Evolutionary conservation across 139 green algal genomes (phyloP).

Genomic region (Eudorina sp.): DNA sequence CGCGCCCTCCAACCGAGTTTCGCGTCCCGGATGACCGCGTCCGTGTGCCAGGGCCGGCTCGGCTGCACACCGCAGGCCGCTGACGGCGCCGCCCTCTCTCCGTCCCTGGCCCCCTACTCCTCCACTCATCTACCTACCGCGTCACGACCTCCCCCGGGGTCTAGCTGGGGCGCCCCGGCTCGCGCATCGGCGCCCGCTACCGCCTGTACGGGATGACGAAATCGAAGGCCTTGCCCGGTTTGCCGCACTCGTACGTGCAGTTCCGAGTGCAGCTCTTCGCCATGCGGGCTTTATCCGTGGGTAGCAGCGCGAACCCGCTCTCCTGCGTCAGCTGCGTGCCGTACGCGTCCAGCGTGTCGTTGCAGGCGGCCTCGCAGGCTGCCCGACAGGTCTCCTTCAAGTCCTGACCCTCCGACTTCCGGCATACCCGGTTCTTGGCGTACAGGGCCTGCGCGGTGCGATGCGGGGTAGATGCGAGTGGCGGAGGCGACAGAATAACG

Average conservation of each 20-base stretch:
- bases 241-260: slow-evolving; percentile 68
- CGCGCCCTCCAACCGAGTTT: too few relatives aligned
- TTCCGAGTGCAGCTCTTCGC: slow-evolving; percentile 57
- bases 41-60: too few relatives aligned
- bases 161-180: too few relatives aligned
- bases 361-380: slow-evolving; percentile 55
- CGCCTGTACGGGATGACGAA: slow-evolving; percentile 61
- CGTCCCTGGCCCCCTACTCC: too few relatives aligned
- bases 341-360: slow-evolving; percentile 16
- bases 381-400: slow-evolving; percentile 55
- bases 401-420: slow-evolving; percentile 51
- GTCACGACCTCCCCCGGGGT: too few relatives aligned
- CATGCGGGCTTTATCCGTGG: neutral
- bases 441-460: slow-evolving; percentile 10
- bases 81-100: too few relatives aligned
- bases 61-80: too few relatives aligned
- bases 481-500: too few relatives aligned
- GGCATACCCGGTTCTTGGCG: slow-evolving; percentile 36
- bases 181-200: too few relatives aligned
- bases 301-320: slow-evolving; percentile 23
- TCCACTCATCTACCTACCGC: too few relatives aligned
- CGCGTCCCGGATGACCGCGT: too few relatives aligned
- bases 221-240: slow-evolving; percentile 62
- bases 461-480: too few relatives aligned
- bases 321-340: slow-evolving; percentile 10